Conservation (phyloP, 371 early-diverging fungal species). For the Rhizopus sp. region DNA sequence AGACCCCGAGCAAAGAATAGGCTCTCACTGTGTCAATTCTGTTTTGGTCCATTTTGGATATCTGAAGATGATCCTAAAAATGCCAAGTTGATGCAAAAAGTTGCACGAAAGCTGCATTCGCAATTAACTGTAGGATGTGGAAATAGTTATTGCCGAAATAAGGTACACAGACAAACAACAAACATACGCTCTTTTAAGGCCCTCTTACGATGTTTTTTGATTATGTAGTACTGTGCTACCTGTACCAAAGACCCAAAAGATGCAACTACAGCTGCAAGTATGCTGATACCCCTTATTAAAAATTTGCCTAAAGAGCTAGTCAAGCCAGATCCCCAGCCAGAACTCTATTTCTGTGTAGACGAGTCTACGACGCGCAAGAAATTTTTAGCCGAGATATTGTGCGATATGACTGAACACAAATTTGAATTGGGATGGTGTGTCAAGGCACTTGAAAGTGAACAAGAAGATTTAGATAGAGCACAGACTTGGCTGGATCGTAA, state of each 20-base stretch:
- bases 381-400: constrained; percentile 51
- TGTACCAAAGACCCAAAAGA: constrained; percentile 52
- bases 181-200: neutral
- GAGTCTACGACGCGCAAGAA: constrained; percentile 54
- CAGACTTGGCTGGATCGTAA: constrained; percentile 61
- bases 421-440: constrained; percentile 72
- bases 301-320: constrained; percentile 35
- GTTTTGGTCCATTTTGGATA: constrained; percentile 86
- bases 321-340: constrained; percentile 27
- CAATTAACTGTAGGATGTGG: constrained; percentile 84
- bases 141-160: constrained; percentile 69
- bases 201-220: constrained; percentile 1
- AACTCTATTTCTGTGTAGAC: constrained; percentile 73
- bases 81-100: constrained; percentile 70
- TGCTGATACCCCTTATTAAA: constrained; percentile 57
- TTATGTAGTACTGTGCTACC: constrained; percentile 68
- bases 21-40: constrained; percentile 70
- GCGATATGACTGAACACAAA: constrained; percentile 32
- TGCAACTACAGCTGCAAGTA: constrained; percentile 71
- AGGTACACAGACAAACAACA: constrained; percentile 28
- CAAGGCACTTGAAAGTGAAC: constrained; percentile 60
- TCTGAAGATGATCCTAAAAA: constrained; percentile 77
- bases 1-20: constrained; percentile 54
- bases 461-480: constrained; percentile 60
- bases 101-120: constrained; percentile 72